Conservation (phyloP, 305 asterid species). For the Solanum hybrid region DNA sequence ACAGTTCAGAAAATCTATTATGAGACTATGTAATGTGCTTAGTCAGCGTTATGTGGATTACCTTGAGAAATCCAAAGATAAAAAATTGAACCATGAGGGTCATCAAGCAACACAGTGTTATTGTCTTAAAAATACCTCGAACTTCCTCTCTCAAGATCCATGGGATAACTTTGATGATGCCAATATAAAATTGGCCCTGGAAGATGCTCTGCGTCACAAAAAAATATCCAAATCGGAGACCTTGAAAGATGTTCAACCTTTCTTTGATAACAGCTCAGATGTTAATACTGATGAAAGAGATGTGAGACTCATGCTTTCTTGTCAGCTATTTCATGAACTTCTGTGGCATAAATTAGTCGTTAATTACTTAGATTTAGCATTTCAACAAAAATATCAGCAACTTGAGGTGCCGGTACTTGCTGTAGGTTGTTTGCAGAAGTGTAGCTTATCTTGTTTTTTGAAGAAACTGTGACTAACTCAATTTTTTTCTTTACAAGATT, state of each 20-base stretch:
- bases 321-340: neutral
- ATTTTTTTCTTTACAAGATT: neutral
- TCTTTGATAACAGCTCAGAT: slow-evolving; percentile 18
- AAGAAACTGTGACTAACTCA: neutral
- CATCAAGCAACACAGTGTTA: slow-evolving; percentile 25
- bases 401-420: neutral
- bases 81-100: slow-evolving; percentile 27
- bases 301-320: slow-evolving; percentile 34
- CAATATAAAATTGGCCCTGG: slow-evolving; percentile 46
- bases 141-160: slow-evolving; percentile 18
- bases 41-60: slow-evolving; percentile 50
- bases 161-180: slow-evolving; percentile 82
- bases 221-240: slow-evolving; percentile 42
- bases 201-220: slow-evolving; percentile 54
- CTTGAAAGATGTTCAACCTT: slow-evolving; percentile 14
- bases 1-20: slow-evolving; percentile 54
- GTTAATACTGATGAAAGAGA: slow-evolving; percentile 8
- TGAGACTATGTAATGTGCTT: slow-evolving; percentile 65
- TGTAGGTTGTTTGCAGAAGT: neutral
- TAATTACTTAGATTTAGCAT: neutral
- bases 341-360: neutral
- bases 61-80: slow-evolving; percentile 47
- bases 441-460: neutral
- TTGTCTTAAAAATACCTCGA: slow-evolving; percentile 8
- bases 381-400: neutral